Conservation (phyloP, 2,329 filamentous ascomycete genomes). For the Beauveria sp. region DNA sequence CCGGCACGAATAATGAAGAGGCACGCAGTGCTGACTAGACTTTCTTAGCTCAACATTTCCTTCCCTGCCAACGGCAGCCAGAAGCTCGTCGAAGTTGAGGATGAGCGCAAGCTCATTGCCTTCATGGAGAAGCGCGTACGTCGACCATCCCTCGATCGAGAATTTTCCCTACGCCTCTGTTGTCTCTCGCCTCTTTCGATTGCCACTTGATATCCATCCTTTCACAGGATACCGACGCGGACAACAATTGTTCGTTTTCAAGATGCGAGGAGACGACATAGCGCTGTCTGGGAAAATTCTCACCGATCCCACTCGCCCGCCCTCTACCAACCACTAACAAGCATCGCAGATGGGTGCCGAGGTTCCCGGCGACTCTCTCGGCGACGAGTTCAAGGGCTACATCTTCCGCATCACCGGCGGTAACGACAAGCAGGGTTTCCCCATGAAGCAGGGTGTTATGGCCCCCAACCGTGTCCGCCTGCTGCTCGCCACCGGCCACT, state of each 20-base stretch:
- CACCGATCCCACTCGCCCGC: not conserved
- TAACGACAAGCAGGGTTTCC: constrained; percentile 99
- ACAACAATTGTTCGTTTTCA: not conserved
- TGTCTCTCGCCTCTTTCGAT: constrained; percentile 10
- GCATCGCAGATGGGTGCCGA: constrained; percentile 69
- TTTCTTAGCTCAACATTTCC: constrained; percentile 52
- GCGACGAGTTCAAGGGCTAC: constrained; percentile 99
- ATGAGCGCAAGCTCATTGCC: constrained; percentile 97
- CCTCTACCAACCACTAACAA: constrained; percentile 24
- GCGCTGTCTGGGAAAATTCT: not conserved
- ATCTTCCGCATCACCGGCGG: constrained; percentile 99
- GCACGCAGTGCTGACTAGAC: constrained; percentile 25
- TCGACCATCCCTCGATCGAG: constrained; percentile 21
- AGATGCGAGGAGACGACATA: not conserved
- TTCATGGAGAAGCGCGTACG: constrained; percentile 97
- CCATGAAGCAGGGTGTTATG: constrained; percentile 99
- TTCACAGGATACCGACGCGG: not conserved
- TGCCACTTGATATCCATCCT: not conserved
- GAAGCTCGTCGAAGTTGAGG: constrained; percentile 98
- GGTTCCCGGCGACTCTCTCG: constrained; percentile 87
- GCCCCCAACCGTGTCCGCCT: constrained; percentile 97
- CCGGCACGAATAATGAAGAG: not conserved
- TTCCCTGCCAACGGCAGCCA: constrained; percentile 99
- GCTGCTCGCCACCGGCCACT: constrained; percentile 92
- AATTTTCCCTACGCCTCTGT: not conserved